phyloP scores from a whole-genome alignment of 495 filamentous ascomycete genomes.

The Stereocaulon alpinum region DNA sequence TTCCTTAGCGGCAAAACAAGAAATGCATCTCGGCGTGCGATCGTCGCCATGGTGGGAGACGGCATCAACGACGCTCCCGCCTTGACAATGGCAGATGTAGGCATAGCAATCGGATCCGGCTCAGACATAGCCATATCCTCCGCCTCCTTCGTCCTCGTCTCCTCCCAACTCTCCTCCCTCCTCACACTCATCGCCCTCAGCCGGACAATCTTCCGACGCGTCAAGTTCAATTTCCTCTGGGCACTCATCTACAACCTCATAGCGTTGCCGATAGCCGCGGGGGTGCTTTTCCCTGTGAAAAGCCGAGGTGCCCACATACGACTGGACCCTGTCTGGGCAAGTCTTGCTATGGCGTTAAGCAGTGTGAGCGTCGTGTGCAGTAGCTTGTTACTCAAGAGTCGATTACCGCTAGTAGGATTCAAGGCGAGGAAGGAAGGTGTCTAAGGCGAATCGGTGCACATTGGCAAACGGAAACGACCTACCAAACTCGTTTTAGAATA shows the following conservation, averaged over 20 bases:
- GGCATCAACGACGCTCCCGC: slow-evolving; percentile 63
- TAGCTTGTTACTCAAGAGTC: slow-evolving; percentile 40
- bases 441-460: too few species aligned
- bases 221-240: slow-evolving; percentile 65
- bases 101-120: slow-evolving; percentile 53
- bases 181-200: slow-evolving; percentile 51
- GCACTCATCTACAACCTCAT: slow-evolving; percentile 57
- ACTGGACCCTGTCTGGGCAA: slow-evolving; percentile 57
- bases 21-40: background rate
- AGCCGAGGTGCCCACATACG: slow-evolving; percentile 32
- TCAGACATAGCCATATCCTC: slow-evolving; percentile 48
- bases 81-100: slow-evolving; percentile 54
- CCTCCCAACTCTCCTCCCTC: slow-evolving; percentile 43
- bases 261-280: slow-evolving; percentile 55
- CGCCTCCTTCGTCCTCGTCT: slow-evolving; percentile 57
- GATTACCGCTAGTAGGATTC: too few species aligned
- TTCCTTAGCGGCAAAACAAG: background rate
- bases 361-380: slow-evolving; percentile 56
- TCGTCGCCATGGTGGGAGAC: slow-evolving; percentile 44
- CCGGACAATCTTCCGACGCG: slow-evolving; percentile 47
- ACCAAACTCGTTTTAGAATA: too few species aligned
- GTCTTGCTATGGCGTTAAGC: slow-evolving; percentile 59
- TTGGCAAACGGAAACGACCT: too few species aligned
- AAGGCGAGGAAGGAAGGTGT: too few species aligned
- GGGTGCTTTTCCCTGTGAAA: slow-evolving; percentile 49